phyloP scores from a whole-genome alignment of 2,329 filamentous ascomycete species.

The Lasiodiplodia sp. region DNA sequence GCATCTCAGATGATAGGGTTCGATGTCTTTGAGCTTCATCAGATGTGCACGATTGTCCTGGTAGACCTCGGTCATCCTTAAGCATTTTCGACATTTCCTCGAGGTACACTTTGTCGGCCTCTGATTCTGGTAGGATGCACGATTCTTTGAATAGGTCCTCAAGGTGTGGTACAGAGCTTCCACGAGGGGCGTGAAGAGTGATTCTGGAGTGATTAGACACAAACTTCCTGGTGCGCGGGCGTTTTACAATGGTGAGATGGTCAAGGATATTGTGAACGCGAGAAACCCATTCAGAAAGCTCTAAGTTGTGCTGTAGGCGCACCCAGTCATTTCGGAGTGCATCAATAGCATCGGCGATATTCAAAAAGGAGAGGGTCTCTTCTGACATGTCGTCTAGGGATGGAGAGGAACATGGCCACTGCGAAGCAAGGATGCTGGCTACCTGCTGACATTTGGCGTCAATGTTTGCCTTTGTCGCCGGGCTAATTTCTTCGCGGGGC shows the following conservation, averaged over 20 bases:
- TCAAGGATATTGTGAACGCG: slow-evolving; percentile 54
- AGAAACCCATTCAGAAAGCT: slow-evolving; percentile 54
- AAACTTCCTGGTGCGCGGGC: background rate
- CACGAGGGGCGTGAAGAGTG: background rate
- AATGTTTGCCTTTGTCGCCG: slow-evolving; percentile 3
- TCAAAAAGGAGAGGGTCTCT: slow-evolving; percentile 38
- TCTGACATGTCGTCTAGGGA: background rate
- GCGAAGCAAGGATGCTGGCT: slow-evolving; percentile 49
- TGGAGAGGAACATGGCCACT: slow-evolving; percentile 49
- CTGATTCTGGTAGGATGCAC: background rate
- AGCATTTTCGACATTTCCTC: background rate
- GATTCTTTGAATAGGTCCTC: background rate
- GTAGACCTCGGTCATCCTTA: background rate
- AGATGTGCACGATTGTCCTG: background rate
- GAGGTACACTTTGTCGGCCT: background rate
- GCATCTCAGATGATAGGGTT: background rate
- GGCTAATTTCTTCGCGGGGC: slow-evolving; percentile 30
- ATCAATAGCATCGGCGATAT: slow-evolving; percentile 48
- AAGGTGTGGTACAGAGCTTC: background rate
- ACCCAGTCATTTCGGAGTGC: slow-evolving; percentile 57
- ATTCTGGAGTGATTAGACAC: background rate
- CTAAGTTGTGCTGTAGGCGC: slow-evolving; percentile 57
- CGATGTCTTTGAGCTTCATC: background rate
- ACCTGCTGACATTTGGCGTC: slow-evolving; percentile 47
- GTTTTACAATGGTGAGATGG: background rate